Conservation (phyloP, 192 early-diverging fungal species). For the Coemansia sp. region DNA sequence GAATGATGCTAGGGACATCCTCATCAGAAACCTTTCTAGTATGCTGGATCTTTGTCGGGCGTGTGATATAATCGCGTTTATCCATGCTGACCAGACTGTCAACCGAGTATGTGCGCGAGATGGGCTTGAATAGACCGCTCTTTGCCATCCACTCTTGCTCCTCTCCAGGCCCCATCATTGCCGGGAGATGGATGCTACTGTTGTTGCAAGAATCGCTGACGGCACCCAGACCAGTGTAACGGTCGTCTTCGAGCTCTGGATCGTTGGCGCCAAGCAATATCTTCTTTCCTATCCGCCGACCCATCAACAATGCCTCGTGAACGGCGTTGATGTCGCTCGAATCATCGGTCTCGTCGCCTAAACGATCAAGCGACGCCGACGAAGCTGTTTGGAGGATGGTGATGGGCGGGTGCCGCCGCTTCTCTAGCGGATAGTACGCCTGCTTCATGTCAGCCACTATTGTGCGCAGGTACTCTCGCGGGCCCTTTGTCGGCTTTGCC, state of each 20-base stretch:
- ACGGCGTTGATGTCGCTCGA: slow-evolving; percentile 5
- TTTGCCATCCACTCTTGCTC: slow-evolving; percentile 30
- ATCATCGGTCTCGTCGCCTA: slow-evolving; percentile 25
- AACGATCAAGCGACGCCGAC: slow-evolving; percentile 38
- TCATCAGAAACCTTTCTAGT: not conserved
- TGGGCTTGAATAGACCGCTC: slow-evolving; percentile 4
- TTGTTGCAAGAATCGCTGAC: not conserved
- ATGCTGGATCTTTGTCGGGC: not conserved
- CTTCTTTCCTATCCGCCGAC: slow-evolving; percentile 26
- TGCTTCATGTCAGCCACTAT: slow-evolving; percentile 23
- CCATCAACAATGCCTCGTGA: slow-evolving; percentile 15
- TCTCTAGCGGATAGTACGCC: slow-evolving; percentile 31
- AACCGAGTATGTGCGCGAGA: slow-evolving; percentile 17
- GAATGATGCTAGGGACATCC: slow-evolving; percentile 2
- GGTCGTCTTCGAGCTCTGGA: slow-evolving; percentile 6
- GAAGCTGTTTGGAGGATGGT: slow-evolving; percentile 48
- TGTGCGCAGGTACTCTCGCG: slow-evolving; percentile 8
- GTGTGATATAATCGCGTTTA: not conserved
- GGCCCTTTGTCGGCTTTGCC: not conserved
- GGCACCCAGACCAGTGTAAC: slow-evolving; percentile 27
- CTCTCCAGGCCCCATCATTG: slow-evolving; percentile 36
- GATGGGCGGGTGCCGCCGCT: slow-evolving; percentile 20
- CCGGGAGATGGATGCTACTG: slow-evolving; percentile 12
- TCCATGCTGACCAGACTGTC: slow-evolving; percentile 10
- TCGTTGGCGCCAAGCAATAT: slow-evolving; percentile 10